Percentiles rank a stretch among this genome's conserved stretches.
These are phyloP conservation scores for Calocera cornea DNA, from an alignment of 768 basidiomycete genomes.

Conservation along the genomic window DNA sequence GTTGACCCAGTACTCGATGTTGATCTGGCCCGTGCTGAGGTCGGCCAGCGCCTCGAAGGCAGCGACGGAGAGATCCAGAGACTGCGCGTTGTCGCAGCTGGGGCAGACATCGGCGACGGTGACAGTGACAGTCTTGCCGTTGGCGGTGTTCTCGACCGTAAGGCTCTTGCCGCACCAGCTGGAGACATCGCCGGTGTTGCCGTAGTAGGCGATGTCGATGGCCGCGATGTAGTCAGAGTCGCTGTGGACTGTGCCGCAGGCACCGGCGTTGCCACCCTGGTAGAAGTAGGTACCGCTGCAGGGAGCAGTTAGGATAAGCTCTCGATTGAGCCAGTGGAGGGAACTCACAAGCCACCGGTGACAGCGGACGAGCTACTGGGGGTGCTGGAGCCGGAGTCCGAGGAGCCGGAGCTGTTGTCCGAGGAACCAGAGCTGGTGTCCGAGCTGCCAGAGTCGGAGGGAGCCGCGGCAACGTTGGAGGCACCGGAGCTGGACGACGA, in stretches of 20 bases:
- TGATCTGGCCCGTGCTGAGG: not conserved
- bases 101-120: constrained; percentile 72
- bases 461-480: not conserved
- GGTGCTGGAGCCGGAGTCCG: constrained; percentile 8
- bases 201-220: constrained; percentile 41
- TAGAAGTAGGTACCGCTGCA: constrained; percentile 41
- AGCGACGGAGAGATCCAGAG: constrained; percentile 58
- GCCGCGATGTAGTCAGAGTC: constrained; percentile 37
- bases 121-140: constrained; percentile 46
- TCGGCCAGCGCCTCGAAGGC: constrained; percentile 4
- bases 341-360: not conserved
- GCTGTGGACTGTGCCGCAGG: constrained; percentile 50
- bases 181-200: constrained; percentile 34
- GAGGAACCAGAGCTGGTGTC: constrained; percentile 6
- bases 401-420: constrained; percentile 2
- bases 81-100: constrained; percentile 49
- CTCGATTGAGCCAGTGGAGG: not conserved
- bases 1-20: not conserved
- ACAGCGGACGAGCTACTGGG: not conserved
- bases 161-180: constrained; percentile 53
- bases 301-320: constrained; percentile 12
- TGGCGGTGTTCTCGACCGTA: constrained; percentile 45
- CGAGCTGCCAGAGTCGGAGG: constrained; percentile 8
- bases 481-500: not conserved
- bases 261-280: constrained; percentile 61